Base-by-base conservation (phyloP, 1,284 basidiomycete genomes). In the Pseudozyma flocculosa region DNA sequence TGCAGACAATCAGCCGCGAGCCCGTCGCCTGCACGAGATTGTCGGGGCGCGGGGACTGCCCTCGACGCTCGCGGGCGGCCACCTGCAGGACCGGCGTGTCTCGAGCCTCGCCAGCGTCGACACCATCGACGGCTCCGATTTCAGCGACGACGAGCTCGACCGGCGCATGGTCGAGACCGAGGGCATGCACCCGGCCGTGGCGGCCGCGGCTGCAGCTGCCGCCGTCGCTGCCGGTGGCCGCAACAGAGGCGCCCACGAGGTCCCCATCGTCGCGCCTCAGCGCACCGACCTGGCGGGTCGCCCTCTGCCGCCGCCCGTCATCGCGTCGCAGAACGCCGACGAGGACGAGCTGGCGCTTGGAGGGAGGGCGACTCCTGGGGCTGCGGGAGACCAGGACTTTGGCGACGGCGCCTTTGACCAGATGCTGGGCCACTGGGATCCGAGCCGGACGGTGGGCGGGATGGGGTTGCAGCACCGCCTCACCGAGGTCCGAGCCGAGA, bases 241-340 rank as follows among this genome's bases (percentile, higher is more conserved):
- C 15, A 49, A 44, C 29, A 42, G 48, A 24, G 38, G 48, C 13
- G 54, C 58, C 18, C 54, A 49, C 24, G 56, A 60, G 9, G 52
- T 40, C 4, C 57, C 64, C 11, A 53, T 53, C 4, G 45, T 50
- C 38, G 53, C 64, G 30, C 64, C 70, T 30, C 61, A 58, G 43
- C 52, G 70, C 3, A 70, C 65, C 19, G 70, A 70, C 36, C 50
- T 69, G 11, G 63, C 70, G 21, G 68, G 71, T 32, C 43, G 68
- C 4, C 65, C 70, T 1, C 48, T 76, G 45, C 73, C 72, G 23
- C 70, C 72, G 34, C 73, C 73, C 0, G 69, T 75, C 21, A 76
- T 76, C 41, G 72, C 71, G 21, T 60, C 58, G 40, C 62, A 65
- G 38, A 57, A 61, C 14, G 61, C 48, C 24, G 54, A 66, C 11